Conservation (phyloP, 306 rosid genomes). For the Pyrus betulifolia region DNA sequence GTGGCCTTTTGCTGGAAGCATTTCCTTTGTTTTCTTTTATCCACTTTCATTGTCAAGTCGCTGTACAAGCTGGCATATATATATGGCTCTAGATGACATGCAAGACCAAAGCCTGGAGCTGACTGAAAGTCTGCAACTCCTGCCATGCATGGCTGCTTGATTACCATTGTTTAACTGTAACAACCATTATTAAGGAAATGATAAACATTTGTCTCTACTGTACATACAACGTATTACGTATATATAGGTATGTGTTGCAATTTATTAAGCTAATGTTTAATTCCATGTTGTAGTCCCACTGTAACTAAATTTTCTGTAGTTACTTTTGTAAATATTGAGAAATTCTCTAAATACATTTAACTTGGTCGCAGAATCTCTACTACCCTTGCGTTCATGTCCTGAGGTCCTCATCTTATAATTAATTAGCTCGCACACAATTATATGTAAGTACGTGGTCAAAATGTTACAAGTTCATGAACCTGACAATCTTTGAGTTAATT, state of each 20-base stretch:
- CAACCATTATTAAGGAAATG: neutral
- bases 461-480: neutral
- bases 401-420: neutral
- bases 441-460: neutral
- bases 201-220: too few species aligned
- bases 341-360: too few species aligned
- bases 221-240: too few species aligned
- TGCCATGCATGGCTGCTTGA: neutral
- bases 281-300: too few species aligned
- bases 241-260: too few species aligned
- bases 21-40: neutral
- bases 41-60: neutral
- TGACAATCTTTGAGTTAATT: neutral
- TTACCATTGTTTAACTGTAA: neutral
- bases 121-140: neutral
- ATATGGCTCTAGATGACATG: neutral
- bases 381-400: too few species aligned
- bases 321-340: too few species aligned
- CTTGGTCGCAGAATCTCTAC: too few species aligned
- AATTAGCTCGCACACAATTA: neutral
- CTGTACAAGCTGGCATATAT: neutral
- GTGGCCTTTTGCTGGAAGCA: neutral
- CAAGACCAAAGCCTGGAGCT: neutral
- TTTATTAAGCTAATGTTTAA: too few species aligned
- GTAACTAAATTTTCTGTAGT: too few species aligned